A percentile compares a stretch with the other conserved stretches of the same genome.
These are phyloP conservation scores for Chrysosporium keratinophilum DNA, from an alignment of 2,329 filamentous ascomycete species.

Conservation along the genomic window DNA sequence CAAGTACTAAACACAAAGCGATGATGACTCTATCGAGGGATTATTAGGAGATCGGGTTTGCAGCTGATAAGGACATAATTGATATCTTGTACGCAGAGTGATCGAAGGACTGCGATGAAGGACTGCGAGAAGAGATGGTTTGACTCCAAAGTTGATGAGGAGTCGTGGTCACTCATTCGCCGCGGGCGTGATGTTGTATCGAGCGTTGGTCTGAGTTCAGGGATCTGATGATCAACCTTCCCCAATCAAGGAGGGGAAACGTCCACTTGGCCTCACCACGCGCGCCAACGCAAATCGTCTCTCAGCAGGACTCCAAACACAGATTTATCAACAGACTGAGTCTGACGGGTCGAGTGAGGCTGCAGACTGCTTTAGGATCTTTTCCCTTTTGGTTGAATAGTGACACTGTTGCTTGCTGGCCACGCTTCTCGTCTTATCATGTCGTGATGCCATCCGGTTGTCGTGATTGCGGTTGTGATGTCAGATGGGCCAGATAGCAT, in stretches of 20 bases:
- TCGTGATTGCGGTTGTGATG: no score
- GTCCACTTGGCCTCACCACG: neutral
- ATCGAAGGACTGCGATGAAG: neutral
- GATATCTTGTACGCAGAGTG: neutral
- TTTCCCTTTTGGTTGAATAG: no score
- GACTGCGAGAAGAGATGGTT: neutral
- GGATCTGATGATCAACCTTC: conserved; percentile 6
- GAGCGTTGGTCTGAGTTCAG: neutral
- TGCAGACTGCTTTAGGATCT: no score
- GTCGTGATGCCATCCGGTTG: no score
- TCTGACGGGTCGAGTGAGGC: no score
- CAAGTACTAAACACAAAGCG: neutral
- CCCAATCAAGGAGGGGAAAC: neutral
- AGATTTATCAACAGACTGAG: neutral
- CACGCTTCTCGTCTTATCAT: no score
- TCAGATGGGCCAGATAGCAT: no score
- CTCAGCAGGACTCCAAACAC: neutral
- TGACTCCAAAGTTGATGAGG: neutral
- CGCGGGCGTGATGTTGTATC: neutral
- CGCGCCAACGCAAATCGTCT: neutral
- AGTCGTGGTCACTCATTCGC: neutral
- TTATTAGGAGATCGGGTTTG: neutral
- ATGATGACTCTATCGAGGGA: neutral
- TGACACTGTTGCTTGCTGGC: no score
- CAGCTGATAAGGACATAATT: neutral